Percentiles rank a stretch among this genome's conserved stretches.
These are phyloP conservation scores for Leccinum aurantiacum DNA, from an alignment of 768 basidiomycete genomes.

Conservation along the genomic window DNA sequence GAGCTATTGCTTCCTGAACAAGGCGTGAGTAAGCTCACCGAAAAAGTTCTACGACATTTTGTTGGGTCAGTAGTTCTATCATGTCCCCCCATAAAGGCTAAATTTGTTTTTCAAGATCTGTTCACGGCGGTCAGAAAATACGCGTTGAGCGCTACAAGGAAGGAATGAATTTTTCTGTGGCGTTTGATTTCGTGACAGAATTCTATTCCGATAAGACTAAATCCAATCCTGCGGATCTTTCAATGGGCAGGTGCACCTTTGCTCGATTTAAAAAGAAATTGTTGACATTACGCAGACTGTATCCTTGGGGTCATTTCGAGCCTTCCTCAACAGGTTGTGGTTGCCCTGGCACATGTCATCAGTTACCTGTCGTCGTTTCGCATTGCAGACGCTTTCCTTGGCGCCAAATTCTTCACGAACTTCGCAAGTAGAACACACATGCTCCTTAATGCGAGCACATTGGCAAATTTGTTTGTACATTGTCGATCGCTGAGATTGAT, in stretches of 20 bases:
- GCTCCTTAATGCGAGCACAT: slow-evolving; percentile 85
- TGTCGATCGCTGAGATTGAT: background rate
- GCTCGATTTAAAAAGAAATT: background rate
- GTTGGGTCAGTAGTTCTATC: slow-evolving; percentile 47
- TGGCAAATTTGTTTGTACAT: slow-evolving; percentile 64
- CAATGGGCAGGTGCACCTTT: slow-evolving; percentile 14
- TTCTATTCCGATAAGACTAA: slow-evolving; percentile 63
- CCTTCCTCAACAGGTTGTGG: slow-evolving; percentile 67
- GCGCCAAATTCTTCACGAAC: slow-evolving; percentile 73
- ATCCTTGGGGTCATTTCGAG: slow-evolving; percentile 60
- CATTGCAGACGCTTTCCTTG: slow-evolving; percentile 75
- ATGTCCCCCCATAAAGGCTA: slow-evolving; percentile 7
- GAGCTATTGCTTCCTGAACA: slow-evolving; percentile 70
- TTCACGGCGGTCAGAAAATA: slow-evolving; percentile 41
- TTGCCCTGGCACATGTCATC: slow-evolving; percentile 73
- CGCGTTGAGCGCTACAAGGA: slow-evolving; percentile 64
- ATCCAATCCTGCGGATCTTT: slow-evolving; percentile 39
- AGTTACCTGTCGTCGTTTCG: slow-evolving; percentile 70
- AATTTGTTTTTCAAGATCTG: slow-evolving; percentile 32
- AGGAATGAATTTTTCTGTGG: slow-evolving; percentile 59
- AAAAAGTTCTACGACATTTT: slow-evolving; percentile 74
- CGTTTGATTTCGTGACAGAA: slow-evolving; percentile 62
- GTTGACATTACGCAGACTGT: slow-evolving; percentile 42
- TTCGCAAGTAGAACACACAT: slow-evolving; percentile 81
- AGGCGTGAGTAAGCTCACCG: slow-evolving; percentile 65